Percentiles rank a stretch among this genome's conserved stretches.
Conservation (phyloP, 257 asterid species). For the Echites panduratus region DNA sequence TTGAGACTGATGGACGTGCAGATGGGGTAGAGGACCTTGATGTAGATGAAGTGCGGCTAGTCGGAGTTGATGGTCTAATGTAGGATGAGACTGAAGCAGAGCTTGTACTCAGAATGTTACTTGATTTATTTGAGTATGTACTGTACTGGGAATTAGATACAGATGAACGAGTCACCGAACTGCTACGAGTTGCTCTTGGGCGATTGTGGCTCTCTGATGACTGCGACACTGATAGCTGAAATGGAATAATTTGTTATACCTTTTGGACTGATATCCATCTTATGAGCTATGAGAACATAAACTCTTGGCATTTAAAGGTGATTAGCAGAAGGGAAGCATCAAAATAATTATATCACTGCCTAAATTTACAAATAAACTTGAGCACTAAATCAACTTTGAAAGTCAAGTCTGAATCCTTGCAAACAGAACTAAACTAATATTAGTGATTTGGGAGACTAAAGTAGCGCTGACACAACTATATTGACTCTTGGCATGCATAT, state of each 20-base stretch:
- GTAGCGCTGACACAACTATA: not conserved
- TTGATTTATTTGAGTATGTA: slow-evolving; percentile 60
- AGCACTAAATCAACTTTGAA: slow-evolving; percentile 3
- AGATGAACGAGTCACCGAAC: slow-evolving; percentile 82
- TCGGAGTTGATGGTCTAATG: slow-evolving; percentile 90
- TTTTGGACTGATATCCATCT: not conserved
- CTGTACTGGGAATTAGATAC: slow-evolving; percentile 61
- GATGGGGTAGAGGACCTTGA: slow-evolving; percentile 87
- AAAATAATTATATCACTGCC: not conserved
- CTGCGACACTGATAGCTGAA: slow-evolving; percentile 87
- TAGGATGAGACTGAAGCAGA: slow-evolving; percentile 94
- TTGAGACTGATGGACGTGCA: slow-evolving; percentile 55
- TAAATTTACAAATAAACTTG: not conserved
- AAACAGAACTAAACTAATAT: not conserved
- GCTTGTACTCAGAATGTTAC: slow-evolving; percentile 79
- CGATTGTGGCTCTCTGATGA: slow-evolving; percentile 74
- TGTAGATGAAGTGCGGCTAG: slow-evolving; percentile 61
- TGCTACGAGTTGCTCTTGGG: slow-evolving; percentile 68
- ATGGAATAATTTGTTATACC: slow-evolving; percentile 13
- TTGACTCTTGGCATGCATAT: not conserved
- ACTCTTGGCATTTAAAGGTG: not conserved
- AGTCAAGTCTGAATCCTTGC: not conserved
- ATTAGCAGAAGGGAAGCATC: not conserved
- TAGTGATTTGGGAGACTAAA: not conserved
- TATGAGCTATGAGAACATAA: not conserved